Percentiles rank a stretch among this genome's conserved stretches.
phyloP scores from a whole-genome alignment of 2,329 filamentous ascomycete genomes.

The Cordyceps pruinosa region DNA sequence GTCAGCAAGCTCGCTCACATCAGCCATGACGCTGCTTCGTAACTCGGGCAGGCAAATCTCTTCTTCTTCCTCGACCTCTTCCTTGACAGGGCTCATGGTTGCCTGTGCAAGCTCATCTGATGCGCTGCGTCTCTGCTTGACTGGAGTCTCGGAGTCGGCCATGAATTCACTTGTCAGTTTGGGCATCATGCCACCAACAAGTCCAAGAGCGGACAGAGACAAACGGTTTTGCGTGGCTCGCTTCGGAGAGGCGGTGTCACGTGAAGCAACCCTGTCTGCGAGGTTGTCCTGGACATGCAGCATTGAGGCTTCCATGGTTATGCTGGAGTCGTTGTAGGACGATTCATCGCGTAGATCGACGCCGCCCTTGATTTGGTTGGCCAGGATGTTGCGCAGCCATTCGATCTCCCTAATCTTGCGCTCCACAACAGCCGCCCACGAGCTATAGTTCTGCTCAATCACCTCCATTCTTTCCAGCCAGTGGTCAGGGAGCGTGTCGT shows the following conservation, averaged over 20 bases:
- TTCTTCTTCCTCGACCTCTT: constrained; percentile 23
- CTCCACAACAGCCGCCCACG: constrained; percentile 76
- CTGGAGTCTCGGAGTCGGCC: background rate
- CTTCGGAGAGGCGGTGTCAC: constrained; percentile 11
- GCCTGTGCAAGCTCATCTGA: constrained; percentile 10
- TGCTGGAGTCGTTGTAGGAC: background rate
- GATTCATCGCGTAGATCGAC: background rate
- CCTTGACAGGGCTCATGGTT: constrained; percentile 14
- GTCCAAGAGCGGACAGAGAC: background rate
- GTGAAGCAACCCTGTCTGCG: constrained; percentile 6
- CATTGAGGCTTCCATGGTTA: background rate
- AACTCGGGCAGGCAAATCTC: constrained; percentile 32
- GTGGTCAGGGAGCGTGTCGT: constrained; percentile 74
- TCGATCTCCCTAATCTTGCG: constrained; percentile 64
- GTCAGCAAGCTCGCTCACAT: constrained; percentile 28
- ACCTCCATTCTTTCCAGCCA: constrained; percentile 86
- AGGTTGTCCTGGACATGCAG: constrained; percentile 3
- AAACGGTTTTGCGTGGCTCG: constrained; percentile 1
- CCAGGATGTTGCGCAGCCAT: constrained; percentile 26
- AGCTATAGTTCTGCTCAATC: constrained; percentile 68
- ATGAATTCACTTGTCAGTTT: background rate
- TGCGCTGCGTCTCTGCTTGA: background rate
- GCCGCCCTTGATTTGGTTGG: background rate
- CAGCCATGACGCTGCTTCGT: constrained; percentile 23
- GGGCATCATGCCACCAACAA: background rate